A percentile compares a stretch with the other conserved stretches of the same genome.
phyloP scores from a whole-genome alignment of 2,329 filamentous ascomycete genomes.

The Malbranchea zuffiana region DNA sequence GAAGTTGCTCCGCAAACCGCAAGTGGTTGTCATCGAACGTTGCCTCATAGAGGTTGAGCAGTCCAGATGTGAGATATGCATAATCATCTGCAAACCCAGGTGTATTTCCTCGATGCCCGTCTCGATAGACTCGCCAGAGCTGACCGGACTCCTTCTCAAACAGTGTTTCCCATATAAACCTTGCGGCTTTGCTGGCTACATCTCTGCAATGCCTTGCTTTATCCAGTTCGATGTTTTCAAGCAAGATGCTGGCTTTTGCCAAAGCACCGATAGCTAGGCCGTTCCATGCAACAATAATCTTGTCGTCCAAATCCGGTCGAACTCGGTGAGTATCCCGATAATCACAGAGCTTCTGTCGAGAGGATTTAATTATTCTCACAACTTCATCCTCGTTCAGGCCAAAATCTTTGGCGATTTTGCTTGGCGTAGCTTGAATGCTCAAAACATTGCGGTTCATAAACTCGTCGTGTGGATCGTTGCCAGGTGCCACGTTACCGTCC shows the following conservation, averaged over 20 bases:
- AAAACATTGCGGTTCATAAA: conserved; percentile 91
- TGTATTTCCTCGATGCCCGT: conserved; percentile 51
- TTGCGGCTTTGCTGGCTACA: conserved; percentile 56
- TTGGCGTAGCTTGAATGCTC: conserved; percentile 55
- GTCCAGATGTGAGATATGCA: conserved; percentile 71
- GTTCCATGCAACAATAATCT: conserved; percentile 79
- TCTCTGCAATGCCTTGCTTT: conserved; percentile 51
- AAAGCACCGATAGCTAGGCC: conserved; percentile 76
- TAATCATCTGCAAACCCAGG: conserved; percentile 88
- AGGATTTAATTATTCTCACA: conserved; percentile 53
- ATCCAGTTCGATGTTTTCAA: conserved; percentile 50
- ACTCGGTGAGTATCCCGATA: conserved; percentile 65
- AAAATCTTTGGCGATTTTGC: conserved; percentile 63
- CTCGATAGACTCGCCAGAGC: conserved; percentile 64
- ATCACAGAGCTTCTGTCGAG: conserved; percentile 56
- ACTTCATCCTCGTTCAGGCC: conserved; percentile 60
- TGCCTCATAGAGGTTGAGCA: conserved; percentile 73
- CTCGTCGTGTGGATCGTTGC: conserved; percentile 82
- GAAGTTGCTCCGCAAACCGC: conserved; percentile 69
- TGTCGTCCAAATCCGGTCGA: conserved; percentile 71
- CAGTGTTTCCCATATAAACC: conserved; percentile 61
- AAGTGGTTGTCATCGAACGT: conserved; percentile 68
- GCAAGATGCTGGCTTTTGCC: conserved; percentile 58
- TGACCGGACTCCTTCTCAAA: conserved; percentile 54
- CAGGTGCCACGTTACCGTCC: conserved; percentile 73